Evolutionary conservation across 2,329 filamentous ascomycete genomes (phyloP), one percentile per base, ranked within the genome.

Genomic region (Piedraia hortae): DNA sequence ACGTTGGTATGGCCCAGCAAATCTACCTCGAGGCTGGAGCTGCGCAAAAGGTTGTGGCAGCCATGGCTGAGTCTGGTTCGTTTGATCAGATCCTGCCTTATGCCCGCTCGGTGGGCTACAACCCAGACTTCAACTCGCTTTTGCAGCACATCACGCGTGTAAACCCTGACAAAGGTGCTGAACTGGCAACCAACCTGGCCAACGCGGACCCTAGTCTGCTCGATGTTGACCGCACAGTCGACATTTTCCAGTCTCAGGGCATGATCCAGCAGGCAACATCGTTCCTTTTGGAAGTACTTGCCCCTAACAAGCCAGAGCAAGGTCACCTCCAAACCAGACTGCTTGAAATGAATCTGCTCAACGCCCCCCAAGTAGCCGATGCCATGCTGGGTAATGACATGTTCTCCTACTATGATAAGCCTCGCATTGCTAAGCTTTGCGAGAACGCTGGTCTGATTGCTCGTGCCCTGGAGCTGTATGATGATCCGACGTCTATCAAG

Each of bases 251-350:
- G 48, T 80, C 80, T 6, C 85, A 97, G 47, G 80, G 78, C 38
- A 85, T 93, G 78, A 63, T 93, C 21, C 88, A 93, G 44, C 78
- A 90, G 47, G 82, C 82, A 5, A 97, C 88, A 3, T 80, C 82
- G n/a, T 97, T 97, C 61, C 53, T 97, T 22, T 62, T 97, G 12
- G 85, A 97, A 48, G 82, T 80, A 2, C 60, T 97, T 15, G 85
- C 90, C 46, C 77, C 85, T 34, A 91, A 97, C 52, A 71, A 69
- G 37, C 78, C 78, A 1, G 85, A 97, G 46, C 80, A 97, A 42
- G 82, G 68, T 17, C 68, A 82, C 34, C 58, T 97, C 17, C 85
- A 97, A 50, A 97, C 88, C 11, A 71, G 85, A 28, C 59, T 97
- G 3, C 54, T 97, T 25, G 88, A 97, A 56, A 93, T 97, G 80